phyloP scores from a whole-genome alignment of 2,329 filamentous ascomycete species.

The Annulohypoxylon truncatum region DNA sequence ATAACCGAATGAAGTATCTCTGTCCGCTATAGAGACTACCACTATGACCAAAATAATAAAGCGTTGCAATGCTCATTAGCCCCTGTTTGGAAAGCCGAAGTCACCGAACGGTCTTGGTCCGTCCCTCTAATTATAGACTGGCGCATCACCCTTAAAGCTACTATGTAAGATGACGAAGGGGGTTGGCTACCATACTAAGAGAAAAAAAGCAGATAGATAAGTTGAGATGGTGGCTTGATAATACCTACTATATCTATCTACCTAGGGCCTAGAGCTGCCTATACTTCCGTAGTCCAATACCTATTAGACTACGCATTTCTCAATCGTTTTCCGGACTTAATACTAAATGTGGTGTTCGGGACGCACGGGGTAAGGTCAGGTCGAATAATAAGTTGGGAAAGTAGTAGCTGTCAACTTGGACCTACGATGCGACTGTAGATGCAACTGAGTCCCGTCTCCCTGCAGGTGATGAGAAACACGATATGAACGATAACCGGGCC shows the following conservation, averaged over 20 bases:
- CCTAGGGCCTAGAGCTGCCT: neutral
- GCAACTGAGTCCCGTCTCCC: conserved; percentile 3
- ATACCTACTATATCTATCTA: neutral
- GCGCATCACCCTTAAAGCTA: conserved; percentile 17
- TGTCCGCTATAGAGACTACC: conserved; percentile 13
- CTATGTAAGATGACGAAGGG: conserved; percentile 2
- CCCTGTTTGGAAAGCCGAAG: conserved; percentile 16
- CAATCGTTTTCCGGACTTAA: neutral
- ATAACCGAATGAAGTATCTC: conserved; percentile 7
- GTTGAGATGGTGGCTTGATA: conserved; percentile 3
- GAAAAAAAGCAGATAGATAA: conserved; percentile 8
- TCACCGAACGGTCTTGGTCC: conserved; percentile 1
- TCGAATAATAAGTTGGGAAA: conserved; percentile 29
- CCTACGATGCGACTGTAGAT: conserved; percentile 1
- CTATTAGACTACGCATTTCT: neutral
- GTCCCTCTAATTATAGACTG: conserved; percentile 32
- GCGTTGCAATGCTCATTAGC: conserved; percentile 7
- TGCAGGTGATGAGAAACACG: conserved; percentile 27
- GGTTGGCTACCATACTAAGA: neutral
- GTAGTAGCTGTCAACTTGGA: conserved; percentile 15
- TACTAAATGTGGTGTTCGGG: conserved; percentile 17
- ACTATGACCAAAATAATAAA: conserved; percentile 1
- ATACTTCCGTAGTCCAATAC: neutral
- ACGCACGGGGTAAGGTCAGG: conserved; percentile 12
- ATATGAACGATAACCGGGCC: conserved; percentile 26